These are phyloP conservation scores for Arthrobotrys sinensis DNA, from an alignment of 2,329 filamentous ascomycete species.

Conservation along the genomic window DNA sequence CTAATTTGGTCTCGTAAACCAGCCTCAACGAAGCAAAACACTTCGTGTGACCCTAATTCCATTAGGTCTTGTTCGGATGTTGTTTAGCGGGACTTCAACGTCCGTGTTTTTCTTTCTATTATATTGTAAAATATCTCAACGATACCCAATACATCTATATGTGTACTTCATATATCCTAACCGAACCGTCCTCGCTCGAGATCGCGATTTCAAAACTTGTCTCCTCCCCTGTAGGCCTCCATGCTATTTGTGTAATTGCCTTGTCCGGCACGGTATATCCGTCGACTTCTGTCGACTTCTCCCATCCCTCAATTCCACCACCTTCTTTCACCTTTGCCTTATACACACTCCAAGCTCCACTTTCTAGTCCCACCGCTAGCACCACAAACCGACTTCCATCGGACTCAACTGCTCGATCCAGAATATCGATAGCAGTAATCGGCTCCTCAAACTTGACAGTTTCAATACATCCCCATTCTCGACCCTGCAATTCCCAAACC, in stretches of 20 bases:
- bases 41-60: background rate
- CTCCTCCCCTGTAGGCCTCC: slow-evolving; percentile 57
- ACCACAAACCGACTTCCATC: slow-evolving; percentile 63
- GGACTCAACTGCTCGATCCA: slow-evolving; percentile 66
- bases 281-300: slow-evolving; percentile 65
- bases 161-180: slow-evolving; percentile 61
- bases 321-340: slow-evolving; percentile 65
- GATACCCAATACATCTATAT: slow-evolving; percentile 44
- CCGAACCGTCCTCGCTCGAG: slow-evolving; percentile 63
- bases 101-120: slow-evolving; percentile 32
- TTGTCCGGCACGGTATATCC: slow-evolving; percentile 74
- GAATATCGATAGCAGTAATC: slow-evolving; percentile 81
- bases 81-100: slow-evolving; percentile 60
- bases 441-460: slow-evolving; percentile 74
- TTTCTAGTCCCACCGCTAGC: slow-evolving; percentile 70
- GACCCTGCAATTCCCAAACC: slow-evolving; percentile 73
- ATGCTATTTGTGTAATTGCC: slow-evolving; percentile 71
- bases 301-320: slow-evolving; percentile 64
- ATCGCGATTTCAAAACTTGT: slow-evolving; percentile 66
- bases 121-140: slow-evolving; percentile 53
- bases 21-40: no score
- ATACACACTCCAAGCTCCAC: slow-evolving; percentile 69
- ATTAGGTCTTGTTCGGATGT: background rate
- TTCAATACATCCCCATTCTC: slow-evolving; percentile 71
- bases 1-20: no score